These are phyloP conservation scores for Chlorella variabilis DNA, from an alignment of 163 green algal genomes.

Conservation along the genomic window DNA sequence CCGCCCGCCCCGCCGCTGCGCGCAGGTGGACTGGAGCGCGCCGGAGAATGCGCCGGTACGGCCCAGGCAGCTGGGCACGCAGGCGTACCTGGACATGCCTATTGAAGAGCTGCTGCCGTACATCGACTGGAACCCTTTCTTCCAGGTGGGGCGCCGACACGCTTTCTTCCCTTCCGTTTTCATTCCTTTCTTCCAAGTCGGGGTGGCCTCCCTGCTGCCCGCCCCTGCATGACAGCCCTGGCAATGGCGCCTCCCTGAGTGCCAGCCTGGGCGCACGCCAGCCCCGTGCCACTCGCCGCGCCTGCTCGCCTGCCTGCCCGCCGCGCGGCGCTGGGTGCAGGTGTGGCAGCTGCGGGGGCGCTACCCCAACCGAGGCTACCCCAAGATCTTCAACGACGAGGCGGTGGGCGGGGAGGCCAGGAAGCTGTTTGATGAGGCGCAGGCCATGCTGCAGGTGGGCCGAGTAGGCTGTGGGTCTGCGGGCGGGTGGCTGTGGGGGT, in stretches of 20 bases:
- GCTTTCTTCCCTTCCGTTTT: background rate
- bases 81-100: slow-evolving; percentile 77
- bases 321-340: too few relatives aligned
- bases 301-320: too few relatives aligned
- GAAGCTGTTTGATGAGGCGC: slow-evolving; percentile 97
- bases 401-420: slow-evolving; percentile 96
- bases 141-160: slow-evolving; percentile 74
- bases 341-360: slow-evolving; percentile 97
- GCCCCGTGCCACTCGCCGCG: too few relatives aligned
- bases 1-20: too few relatives aligned
- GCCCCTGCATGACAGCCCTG: too few relatives aligned
- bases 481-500: too few relatives aligned
- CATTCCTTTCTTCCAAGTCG: too few relatives aligned
- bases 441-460: slow-evolving; percentile 69
- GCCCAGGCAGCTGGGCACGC: slow-evolving; percentile 78
- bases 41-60: slow-evolving; percentile 79
- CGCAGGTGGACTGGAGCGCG: slow-evolving; percentile 85
- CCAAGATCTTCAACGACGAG: slow-evolving; percentile 99
- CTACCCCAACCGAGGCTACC: slow-evolving; percentile 98
- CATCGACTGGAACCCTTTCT: slow-evolving; percentile 99
- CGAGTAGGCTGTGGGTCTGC: background rate
- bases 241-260: too few relatives aligned
- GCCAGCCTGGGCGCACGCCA: too few relatives aligned
- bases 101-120: slow-evolving; percentile 93
- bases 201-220: too few relatives aligned